A percentile compares a stretch with the other conserved stretches of the same genome.
phyloP scores from a whole-genome alignment of 352 stramenopile species.

The Sclerospora graminicola region DNA sequence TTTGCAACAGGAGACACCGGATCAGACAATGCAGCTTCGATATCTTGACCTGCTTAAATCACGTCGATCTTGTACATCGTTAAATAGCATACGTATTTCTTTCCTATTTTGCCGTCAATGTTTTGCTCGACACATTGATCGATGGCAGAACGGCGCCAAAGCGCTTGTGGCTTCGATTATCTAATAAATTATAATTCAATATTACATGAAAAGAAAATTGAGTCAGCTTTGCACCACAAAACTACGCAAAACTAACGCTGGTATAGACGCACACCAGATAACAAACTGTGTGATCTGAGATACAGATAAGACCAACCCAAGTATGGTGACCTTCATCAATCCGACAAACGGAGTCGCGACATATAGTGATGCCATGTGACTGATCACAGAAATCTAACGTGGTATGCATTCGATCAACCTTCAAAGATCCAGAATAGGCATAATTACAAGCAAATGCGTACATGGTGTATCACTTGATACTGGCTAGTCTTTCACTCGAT shows the following conservation, averaged over 20 bases:
- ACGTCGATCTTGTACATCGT: conserved; percentile 54
- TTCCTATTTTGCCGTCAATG: conserved; percentile 13
- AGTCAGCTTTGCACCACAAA: neutral
- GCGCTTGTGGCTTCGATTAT: conserved; percentile 13
- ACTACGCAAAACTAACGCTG: neutral
- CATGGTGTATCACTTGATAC: too few relatives aligned
- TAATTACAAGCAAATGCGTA: too few relatives aligned
- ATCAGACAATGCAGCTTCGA: conserved; percentile 14
- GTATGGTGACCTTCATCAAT: conserved; percentile 83
- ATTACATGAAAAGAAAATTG: too few relatives aligned
- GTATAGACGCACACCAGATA: conserved; percentile 27
- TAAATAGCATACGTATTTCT: conserved; percentile 37
- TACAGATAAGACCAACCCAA: conserved; percentile 64
- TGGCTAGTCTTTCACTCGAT: too few relatives aligned
- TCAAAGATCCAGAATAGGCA: too few relatives aligned
- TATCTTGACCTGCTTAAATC: conserved; percentile 46
- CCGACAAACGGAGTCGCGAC: conserved; percentile 62
- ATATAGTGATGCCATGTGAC: conserved; percentile 62
- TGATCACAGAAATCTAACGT: too few relatives aligned
- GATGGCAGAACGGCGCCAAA: conserved; percentile 12
- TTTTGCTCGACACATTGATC: conserved; percentile 10
- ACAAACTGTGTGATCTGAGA: conserved; percentile 66
- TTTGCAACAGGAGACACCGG: conserved; percentile 14
- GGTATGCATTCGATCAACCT: too few relatives aligned
- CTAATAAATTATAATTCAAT: conserved; percentile 19